Evolutionary conservation across 2,329 filamentous ascomycete species (phyloP), one percentile per base, ranked within the genome.

Genomic region (Hyphodiscus sp.): DNA sequence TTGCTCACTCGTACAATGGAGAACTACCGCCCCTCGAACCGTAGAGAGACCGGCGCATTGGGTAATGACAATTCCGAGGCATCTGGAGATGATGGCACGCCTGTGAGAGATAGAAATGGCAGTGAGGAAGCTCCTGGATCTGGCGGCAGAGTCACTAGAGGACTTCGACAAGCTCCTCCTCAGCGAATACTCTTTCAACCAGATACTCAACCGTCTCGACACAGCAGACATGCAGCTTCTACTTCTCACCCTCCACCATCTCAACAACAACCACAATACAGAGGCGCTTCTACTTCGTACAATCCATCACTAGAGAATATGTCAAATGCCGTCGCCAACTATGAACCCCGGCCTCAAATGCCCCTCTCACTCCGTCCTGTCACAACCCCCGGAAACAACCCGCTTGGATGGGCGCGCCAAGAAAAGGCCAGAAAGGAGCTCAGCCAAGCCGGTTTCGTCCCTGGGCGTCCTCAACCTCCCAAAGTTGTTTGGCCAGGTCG

Each of bases 121-220:
- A 73, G 73, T 2, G 73, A 74, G 52, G 79, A 81, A 49, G 72
- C 75, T 15, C 74, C 77, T 20, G 67, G 74, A 10, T 80, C 80
- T 3, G 76, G 76, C 41, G 76, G 76, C 41, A 74, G 82, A 56
- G 80, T 80, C 18, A 84, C 82, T 2, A 74, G 84, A 57, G 86
- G 83, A 41, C 74, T 91, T 49, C 80, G 90, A 59, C 88, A 94
- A 68, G 88, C 89, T n/a, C 90, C 90, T 26, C 86, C 89, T 0
- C 89, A 91, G 66, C 79, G 89, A 58, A 83, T 91, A 50, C 84
- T 94, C 49, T 95, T 92, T 69, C 89, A 94, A 67, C 89, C 89
- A 29, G 89, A 95, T 63, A 83, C 84, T 1, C 80, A 79, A 10
- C 75, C 85, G 2, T 74, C 79, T 15, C 79, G 88, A 58, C 79